phyloP scores from a whole-genome alignment of 495 filamentous ascomycete genomes.

The Penicillium verhagenii region DNA sequence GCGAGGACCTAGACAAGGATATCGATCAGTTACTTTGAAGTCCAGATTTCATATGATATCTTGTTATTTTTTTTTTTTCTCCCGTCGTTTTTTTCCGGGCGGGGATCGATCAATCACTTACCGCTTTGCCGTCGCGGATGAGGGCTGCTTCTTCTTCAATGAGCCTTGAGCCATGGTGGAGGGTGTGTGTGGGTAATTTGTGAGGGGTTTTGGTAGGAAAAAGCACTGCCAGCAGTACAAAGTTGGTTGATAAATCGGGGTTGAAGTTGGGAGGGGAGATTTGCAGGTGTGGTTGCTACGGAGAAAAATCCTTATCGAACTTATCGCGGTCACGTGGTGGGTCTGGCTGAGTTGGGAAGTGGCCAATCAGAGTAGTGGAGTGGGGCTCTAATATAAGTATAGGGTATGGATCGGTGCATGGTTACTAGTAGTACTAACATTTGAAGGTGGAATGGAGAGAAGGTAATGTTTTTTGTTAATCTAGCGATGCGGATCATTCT shows the following conservation, averaged over 20 bases:
- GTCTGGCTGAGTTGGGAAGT: background rate
- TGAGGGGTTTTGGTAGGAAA: too few species aligned
- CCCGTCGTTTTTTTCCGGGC: background rate
- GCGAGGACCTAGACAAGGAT: slow-evolving; percentile 13
- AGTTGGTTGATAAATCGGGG: background rate
- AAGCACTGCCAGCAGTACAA: slow-evolving; percentile 36
- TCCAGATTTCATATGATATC: background rate
- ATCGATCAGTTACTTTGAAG: background rate
- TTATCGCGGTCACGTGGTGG: slow-evolving; percentile 22
- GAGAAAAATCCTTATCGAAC: slow-evolving; percentile 30
- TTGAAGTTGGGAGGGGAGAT: background rate
- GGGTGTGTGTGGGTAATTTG: background rate
- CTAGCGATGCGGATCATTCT: too few species aligned
- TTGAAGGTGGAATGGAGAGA: background rate
- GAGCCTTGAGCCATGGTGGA: slow-evolving; percentile 38
- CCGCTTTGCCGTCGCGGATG: slow-evolving; percentile 29
- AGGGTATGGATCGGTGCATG: background rate
- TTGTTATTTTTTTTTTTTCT: background rate
- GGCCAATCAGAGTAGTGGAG: slow-evolving; percentile 4
- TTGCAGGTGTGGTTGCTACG: slow-evolving; percentile 7
- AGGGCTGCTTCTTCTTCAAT: slow-evolving; percentile 38
- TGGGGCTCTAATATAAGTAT: background rate
- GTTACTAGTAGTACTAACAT: too few species aligned
- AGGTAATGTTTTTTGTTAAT: too few species aligned
- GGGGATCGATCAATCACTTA: slow-evolving; percentile 13